Evolutionary conservation across 331 rosid genomes (phyloP).

Genomic region (Erythrophleum ivorense): DNA sequence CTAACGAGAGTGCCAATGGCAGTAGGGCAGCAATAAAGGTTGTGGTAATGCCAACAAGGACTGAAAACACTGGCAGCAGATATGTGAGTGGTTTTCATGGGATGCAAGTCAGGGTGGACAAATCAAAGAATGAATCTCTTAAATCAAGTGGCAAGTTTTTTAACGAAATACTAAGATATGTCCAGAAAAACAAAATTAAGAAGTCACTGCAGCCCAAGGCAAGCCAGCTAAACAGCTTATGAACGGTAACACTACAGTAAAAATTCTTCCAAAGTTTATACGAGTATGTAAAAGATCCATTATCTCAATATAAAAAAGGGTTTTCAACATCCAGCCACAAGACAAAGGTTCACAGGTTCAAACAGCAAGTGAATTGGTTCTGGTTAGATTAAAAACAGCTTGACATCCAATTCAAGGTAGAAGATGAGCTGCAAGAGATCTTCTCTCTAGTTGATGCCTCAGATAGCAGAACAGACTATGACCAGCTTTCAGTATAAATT

Average conservation of each 20-base stretch:
- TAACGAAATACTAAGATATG: no score
- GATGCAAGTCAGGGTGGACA: not conserved
- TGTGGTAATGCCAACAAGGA: not conserved
- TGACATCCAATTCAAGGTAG: not conserved
- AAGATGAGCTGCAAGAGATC: not conserved
- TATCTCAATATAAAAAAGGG: not conserved
- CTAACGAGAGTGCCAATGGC: not conserved
- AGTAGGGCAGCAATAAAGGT: not conserved
- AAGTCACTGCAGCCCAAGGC: no score
- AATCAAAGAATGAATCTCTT: no score
- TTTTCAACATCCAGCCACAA: not conserved
- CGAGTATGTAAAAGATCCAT: no score
- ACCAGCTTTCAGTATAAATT: not conserved
- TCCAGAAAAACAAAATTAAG: no score
- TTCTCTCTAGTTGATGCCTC: not conserved
- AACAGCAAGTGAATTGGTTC: constrained; percentile 12
- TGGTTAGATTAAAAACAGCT: not conserved
- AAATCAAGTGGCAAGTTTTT: no score
- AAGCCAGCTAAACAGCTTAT: no score
- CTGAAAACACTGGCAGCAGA: not conserved
- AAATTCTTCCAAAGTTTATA: no score
- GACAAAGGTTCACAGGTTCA: not conserved
- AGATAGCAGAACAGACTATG: not conserved
- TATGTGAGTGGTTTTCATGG: not conserved
- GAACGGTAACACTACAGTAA: no score